phyloP scores from a whole-genome alignment of 202 grass and related monocot species.

The Alloteropsis angusta region DNA sequence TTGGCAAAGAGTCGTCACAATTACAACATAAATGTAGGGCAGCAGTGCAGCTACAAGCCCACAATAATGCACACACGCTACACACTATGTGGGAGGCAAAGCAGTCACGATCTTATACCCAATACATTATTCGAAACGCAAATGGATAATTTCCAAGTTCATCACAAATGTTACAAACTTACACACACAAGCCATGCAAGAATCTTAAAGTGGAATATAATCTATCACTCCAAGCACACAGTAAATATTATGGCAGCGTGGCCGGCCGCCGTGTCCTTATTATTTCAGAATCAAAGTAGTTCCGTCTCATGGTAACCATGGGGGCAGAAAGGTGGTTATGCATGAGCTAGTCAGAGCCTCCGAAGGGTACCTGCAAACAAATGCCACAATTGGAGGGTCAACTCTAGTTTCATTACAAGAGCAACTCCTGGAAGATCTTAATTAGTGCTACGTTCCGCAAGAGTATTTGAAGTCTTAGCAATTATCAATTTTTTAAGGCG shows the following conservation, averaged over 20 bases:
- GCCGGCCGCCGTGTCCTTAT: neutral
- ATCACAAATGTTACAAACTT: neutral
- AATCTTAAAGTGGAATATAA: neutral
- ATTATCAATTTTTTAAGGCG: no score
- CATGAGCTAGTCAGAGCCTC: slow-evolving; percentile 34
- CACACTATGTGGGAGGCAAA: neutral
- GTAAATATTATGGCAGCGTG: neutral
- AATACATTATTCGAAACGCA: neutral
- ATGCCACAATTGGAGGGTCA: neutral
- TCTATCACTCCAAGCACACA: neutral
- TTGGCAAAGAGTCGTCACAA: neutral
- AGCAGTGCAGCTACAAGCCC: neutral
- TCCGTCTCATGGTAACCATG: slow-evolving; percentile 38
- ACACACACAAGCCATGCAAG: neutral
- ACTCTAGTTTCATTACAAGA: neutral
- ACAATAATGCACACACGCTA: neutral
- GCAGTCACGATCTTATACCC: neutral
- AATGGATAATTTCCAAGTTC: neutral
- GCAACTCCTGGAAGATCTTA: no score
- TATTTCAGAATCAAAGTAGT: neutral
- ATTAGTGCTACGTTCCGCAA: neutral
- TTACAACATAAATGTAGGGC: neutral
- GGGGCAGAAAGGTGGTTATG: slow-evolving; percentile 41
- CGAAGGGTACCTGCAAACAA: slow-evolving; percentile 26
- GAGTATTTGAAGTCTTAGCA: neutral